Base-by-base conservation (phyloP, 2,329 filamentous ascomycete genomes). In the Aspergillus awamori region DNA sequence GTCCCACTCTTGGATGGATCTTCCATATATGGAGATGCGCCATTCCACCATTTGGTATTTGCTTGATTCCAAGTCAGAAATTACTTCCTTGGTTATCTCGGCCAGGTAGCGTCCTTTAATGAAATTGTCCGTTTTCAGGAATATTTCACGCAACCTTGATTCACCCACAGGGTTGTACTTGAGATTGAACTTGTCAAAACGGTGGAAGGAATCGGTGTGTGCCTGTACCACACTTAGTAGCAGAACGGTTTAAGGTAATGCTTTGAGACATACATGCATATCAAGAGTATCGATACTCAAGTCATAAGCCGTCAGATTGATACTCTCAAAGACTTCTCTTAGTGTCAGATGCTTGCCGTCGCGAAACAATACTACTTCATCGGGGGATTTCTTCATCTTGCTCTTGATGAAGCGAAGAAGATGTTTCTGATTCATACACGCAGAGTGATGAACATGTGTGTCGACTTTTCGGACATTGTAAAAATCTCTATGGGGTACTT, bases 11-110 rank as follows among this genome's bases (percentile, higher is more conserved):
- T 96, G 89, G 43, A 96, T 84, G 2, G 90, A 90, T 73, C 92
- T 91, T 64, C 95, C 95, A 71, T 99, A 99, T 65, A 99, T 92
- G 24, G 93, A 97, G 67, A 99, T 97, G 47, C 95, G 92, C 93
- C 96, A 99, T 80, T 99, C 95, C 1, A 95, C 95, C 91, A 99
- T 97, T 76, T 99, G 95, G 73, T 99, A 99, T 76, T 99, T 99
- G 85, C 93, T 97, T 53, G 94, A 96, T 77, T 99, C 95, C 33
- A 99, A 82, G 83, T 99, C 95, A 3, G 93, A 88, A 58, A 99
- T 97, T 64, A 99, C 95, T 77, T 99, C 95, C 72, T 97, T 96
- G 2, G 94, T 98, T 64, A 99, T 97, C 76, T 99, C 95, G 0
- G 95, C 95, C 47, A 99, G 82, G 74, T 99, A 99, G 53, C 94